A percentile compares a stretch with the other conserved stretches of the same genome.
phyloP scores from a whole-genome alignment of 2,329 filamentous ascomycete genomes.

The Simplicillium sp. region DNA sequence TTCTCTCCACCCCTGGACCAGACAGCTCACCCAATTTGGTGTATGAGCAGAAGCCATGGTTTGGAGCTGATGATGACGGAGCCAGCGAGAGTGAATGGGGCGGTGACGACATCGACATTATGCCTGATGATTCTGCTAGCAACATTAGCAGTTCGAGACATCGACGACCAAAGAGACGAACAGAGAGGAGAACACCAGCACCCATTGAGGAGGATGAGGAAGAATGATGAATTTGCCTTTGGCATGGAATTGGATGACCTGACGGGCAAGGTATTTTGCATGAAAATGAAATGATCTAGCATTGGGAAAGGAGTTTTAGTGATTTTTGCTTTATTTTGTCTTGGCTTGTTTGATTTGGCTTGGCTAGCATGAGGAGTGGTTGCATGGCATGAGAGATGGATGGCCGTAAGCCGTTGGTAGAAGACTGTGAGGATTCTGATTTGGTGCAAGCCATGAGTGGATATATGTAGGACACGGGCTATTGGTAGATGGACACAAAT shows the following conservation, averaged over 20 bases:
- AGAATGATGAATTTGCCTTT: slow-evolving; percentile 30
- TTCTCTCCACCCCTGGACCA: slow-evolving; percentile 37
- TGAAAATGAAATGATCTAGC: too few relatives aligned
- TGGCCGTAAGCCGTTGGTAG: too few relatives aligned
- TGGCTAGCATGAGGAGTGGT: too few relatives aligned
- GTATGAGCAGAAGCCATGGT: slow-evolving; percentile 32
- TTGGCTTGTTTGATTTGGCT: too few relatives aligned
- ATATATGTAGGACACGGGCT: too few relatives aligned
- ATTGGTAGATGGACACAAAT: too few relatives aligned
- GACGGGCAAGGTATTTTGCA: background rate
- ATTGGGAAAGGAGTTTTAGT: too few relatives aligned
- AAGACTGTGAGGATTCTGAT: too few relatives aligned
- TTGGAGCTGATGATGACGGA: slow-evolving; percentile 4
- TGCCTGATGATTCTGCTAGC: slow-evolving; percentile 72
- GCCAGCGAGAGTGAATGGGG: slow-evolving; percentile 37
- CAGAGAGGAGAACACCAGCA: slow-evolving; percentile 61
- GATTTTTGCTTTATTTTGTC: too few relatives aligned
- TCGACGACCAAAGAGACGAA: slow-evolving; percentile 56
- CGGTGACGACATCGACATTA: slow-evolving; percentile 51
- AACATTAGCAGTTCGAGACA: slow-evolving; percentile 67
- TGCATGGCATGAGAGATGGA: too few relatives aligned
- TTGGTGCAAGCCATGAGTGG: too few relatives aligned
- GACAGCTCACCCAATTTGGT: slow-evolving; percentile 34
- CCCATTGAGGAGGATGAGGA: slow-evolving; percentile 65
- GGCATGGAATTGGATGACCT: background rate